phyloP scores from a whole-genome alignment of 768 basidiomycete species.

The Suillus occidentalis region DNA sequence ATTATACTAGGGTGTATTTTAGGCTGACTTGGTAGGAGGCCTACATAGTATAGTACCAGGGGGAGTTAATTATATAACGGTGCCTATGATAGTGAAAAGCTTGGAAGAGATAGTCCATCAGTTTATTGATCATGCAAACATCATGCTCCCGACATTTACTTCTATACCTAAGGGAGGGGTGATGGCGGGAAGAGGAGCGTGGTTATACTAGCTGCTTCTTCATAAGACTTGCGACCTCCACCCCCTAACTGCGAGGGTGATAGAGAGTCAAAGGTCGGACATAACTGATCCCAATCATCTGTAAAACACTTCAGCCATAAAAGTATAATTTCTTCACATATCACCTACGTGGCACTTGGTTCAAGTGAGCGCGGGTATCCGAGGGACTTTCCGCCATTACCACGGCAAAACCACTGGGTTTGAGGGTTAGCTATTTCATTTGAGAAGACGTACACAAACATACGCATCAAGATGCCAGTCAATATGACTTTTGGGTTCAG shows the following conservation, averaged over 20 bases:
- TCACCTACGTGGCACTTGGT: not conserved
- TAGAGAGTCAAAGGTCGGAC: conserved; percentile 24
- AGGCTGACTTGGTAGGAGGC: not conserved
- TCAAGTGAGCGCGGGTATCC: not conserved
- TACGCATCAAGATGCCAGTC: conserved; percentile 22
- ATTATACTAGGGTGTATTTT: not conserved
- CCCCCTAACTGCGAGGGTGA: conserved; percentile 15
- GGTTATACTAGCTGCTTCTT: conserved; percentile 22
- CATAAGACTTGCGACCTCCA: conserved; percentile 19
- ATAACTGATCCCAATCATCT: conserved; percentile 28
- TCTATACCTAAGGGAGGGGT: not conserved
- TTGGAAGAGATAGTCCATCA: not conserved
- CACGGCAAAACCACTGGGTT: conserved; percentile 30
- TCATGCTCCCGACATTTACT: not conserved
- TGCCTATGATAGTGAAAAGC: not conserved
- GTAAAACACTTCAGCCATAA: not conserved
- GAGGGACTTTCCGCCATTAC: conserved; percentile 28
- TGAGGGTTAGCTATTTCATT: not conserved
- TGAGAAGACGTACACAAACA: not conserved
- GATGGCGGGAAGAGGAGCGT: conserved; percentile 13
- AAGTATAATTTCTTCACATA: not conserved
- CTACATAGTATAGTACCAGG: not conserved
- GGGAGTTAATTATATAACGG: not conserved
- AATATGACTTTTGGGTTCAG: conserved; percentile 12
- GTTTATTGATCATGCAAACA: not conserved